phyloP scores from a whole-genome alignment of 2,329 filamentous ascomycete genomes.

The Venturia aucupariae region DNA sequence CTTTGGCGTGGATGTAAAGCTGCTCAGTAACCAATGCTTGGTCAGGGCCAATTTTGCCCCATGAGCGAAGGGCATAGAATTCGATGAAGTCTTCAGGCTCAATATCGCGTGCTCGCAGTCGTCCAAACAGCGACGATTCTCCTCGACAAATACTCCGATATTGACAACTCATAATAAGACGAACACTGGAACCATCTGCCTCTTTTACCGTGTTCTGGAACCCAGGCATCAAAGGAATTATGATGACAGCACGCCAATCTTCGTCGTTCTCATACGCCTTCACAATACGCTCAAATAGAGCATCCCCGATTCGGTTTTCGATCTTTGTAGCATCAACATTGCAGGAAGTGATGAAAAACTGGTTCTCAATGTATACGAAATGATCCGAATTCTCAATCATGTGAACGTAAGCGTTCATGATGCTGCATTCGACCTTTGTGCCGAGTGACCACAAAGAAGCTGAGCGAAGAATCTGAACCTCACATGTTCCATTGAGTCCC shows the following conservation, averaged over 20 bases:
- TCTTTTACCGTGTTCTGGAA: slow-evolving; percentile 96
- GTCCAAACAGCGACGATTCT: slow-evolving; percentile 82
- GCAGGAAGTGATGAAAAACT: slow-evolving; percentile 94
- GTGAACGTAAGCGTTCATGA: slow-evolving; percentile 90
- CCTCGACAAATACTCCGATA: slow-evolving; percentile 93
- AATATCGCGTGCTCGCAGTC: slow-evolving; percentile 68
- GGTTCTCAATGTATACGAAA: slow-evolving; percentile 97
- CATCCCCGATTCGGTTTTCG: slow-evolving; percentile 88
- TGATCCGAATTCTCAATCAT: slow-evolving; percentile 93
- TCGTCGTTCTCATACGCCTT: slow-evolving; percentile 75
- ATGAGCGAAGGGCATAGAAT: slow-evolving; percentile 86
- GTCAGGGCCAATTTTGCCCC: slow-evolving; percentile 79
- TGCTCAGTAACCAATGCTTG: slow-evolving; percentile 87
- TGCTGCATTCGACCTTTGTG: slow-evolving; percentile 82
- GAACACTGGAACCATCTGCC: slow-evolving; percentile 87
- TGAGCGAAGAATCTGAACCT: slow-evolving; percentile 90
- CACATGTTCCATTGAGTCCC: slow-evolving; percentile 86
- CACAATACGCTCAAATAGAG: slow-evolving; percentile 83
- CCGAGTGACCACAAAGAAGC: slow-evolving; percentile 88
- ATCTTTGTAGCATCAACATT: slow-evolving; percentile 82
- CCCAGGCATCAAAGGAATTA: slow-evolving; percentile 95
- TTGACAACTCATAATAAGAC: slow-evolving; percentile 94
- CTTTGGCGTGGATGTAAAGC: slow-evolving; percentile 95
- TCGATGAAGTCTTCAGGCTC: slow-evolving; percentile 92
- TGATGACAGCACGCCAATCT: slow-evolving; percentile 79